Base-by-base conservation (phyloP, 2,329 filamentous ascomycete genomes). In the Monilinia fructigena region DNA sequence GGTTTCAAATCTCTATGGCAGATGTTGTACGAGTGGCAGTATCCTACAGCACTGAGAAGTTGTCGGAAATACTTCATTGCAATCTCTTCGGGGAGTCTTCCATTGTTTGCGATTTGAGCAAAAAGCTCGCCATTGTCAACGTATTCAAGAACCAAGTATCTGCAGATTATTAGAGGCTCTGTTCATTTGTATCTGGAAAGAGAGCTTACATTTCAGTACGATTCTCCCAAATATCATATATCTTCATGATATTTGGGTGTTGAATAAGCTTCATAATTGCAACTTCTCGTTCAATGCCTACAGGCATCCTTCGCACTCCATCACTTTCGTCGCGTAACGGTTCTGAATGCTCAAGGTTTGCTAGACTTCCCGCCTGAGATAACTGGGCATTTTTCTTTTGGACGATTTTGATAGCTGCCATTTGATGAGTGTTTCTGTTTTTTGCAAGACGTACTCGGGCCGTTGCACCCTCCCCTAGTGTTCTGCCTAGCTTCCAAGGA, bases 211-310 rank as follows among this genome's bases (percentile, higher is more conserved):
- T 89, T 78, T 99, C 93, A 66, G 92, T 91, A 28, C 91, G 86
- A 76, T 97, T 98, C 79, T 99, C 95, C 94, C 94, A 99, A 40
- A 99, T 94, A 79, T 99, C 95, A 76, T 94, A 95, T 12, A 99
- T 81, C 72, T 91, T 92, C 78, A 97, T 93, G 73, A 98, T 94
- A 76, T 98, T 95, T 7, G 90, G 91, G 78, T 99, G 95, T 74
- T 97, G 89, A 68, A 98, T 91, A 67, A 98, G 84, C 79, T 97
- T 98, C 85, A 99, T 92, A 73, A 99, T 96, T 42, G 94, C 93
- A 52, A 99, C 93, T 76, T 99, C 95, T 65, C 95, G 86, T 79
- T 98, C 94, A 68, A 99, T 90, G 1, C 93, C 91, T 74, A 94
- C 87, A 1, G 94, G 94, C 76, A 96, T 93, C 64, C 86, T 84